Percentiles rank a stretch among this genome's conserved stretches.
phyloP scores from a whole-genome alignment of 768 basidiomycete genomes.

The Collybia sordida region DNA sequence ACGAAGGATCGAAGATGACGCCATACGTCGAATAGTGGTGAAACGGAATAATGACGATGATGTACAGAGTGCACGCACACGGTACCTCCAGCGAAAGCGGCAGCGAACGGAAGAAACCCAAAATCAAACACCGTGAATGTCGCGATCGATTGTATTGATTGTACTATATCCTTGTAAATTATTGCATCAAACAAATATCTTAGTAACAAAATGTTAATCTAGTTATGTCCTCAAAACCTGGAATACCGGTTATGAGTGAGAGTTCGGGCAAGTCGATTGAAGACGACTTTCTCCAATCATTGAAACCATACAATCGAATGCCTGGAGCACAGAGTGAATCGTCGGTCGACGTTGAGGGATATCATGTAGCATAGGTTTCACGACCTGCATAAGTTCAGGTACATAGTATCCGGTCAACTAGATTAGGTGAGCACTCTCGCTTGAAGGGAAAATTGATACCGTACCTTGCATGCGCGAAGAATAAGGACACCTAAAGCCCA shows the following conservation, averaged over 20 bases:
- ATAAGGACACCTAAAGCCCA: conserved; percentile 72
- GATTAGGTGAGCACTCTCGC: conserved; percentile 4
- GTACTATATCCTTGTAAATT: conserved; percentile 1
- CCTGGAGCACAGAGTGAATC: conserved; percentile 42
- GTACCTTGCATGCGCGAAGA: conserved; percentile 63
- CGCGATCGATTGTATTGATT: conserved; percentile 1
- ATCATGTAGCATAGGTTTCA: conserved; percentile 58
- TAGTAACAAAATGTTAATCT: no score
- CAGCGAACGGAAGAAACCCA: conserved; percentile 57
- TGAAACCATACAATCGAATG: conserved; percentile 51
- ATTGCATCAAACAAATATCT: not conserved
- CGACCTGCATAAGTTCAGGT: conserved; percentile 58
- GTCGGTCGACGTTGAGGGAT: conserved; percentile 53
- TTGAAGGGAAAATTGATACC: conserved; percentile 8
- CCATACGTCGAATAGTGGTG: conserved; percentile 61
- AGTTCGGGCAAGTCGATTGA: conserved; percentile 12
- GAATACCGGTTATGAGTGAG: conserved; percentile 8
- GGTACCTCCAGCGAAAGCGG: conserved; percentile 80
- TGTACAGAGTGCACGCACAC: conserved; percentile 69
- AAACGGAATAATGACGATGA: conserved; percentile 77
- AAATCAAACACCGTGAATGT: conserved; percentile 14
- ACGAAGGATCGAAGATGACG: conserved; percentile 60
- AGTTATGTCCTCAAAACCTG: no score
- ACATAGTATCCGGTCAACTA: conserved; percentile 58
- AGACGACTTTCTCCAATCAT: conserved; percentile 36